These are phyloP conservation scores for Fennellomyces sp. DNA, from an alignment of 371 early-diverging fungal species.

Conservation along the genomic window DNA sequence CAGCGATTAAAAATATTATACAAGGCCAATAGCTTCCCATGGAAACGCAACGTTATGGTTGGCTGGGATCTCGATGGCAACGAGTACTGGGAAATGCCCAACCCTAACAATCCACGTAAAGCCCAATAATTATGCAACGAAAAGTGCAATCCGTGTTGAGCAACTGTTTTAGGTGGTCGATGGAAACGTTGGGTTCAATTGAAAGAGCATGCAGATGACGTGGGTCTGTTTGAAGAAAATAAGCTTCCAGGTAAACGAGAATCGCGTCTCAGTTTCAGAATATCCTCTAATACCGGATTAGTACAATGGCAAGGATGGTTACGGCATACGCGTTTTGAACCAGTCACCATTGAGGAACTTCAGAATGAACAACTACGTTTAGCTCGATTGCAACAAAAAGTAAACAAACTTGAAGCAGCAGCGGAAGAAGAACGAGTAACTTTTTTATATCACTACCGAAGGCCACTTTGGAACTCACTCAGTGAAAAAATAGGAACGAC, in stretches of 20 bases:
- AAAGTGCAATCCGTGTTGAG: too few species aligned
- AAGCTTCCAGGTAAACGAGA: constrained; percentile 54
- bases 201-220: constrained; percentile 25
- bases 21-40: constrained; percentile 50
- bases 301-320: constrained; percentile 81
- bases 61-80: constrained; percentile 70
- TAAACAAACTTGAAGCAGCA: constrained; percentile 26
- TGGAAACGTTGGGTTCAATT: constrained; percentile 52
- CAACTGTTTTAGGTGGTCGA: constrained; percentile 51
- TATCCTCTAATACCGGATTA: constrained; percentile 19
- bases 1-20: constrained; percentile 30
- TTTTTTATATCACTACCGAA: not conserved
- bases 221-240: constrained; percentile 48
- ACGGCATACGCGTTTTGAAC: constrained; percentile 60
- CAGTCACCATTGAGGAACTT: constrained; percentile 60
- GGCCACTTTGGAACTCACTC: not conserved
- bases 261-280: constrained; percentile 1
- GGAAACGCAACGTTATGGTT: constrained; percentile 58
- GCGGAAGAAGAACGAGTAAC: constrained; percentile 6
- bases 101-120: constrained; percentile 48
- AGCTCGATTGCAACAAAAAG: constrained; percentile 55
- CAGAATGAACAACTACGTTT: constrained; percentile 34
- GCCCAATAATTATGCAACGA: not conserved
- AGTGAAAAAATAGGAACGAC: not conserved
- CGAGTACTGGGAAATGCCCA: constrained; percentile 75